These are phyloP conservation scores for Fusarium sublunatum DNA, from an alignment of 2,329 filamentous ascomycete species.

Conservation along the genomic window DNA sequence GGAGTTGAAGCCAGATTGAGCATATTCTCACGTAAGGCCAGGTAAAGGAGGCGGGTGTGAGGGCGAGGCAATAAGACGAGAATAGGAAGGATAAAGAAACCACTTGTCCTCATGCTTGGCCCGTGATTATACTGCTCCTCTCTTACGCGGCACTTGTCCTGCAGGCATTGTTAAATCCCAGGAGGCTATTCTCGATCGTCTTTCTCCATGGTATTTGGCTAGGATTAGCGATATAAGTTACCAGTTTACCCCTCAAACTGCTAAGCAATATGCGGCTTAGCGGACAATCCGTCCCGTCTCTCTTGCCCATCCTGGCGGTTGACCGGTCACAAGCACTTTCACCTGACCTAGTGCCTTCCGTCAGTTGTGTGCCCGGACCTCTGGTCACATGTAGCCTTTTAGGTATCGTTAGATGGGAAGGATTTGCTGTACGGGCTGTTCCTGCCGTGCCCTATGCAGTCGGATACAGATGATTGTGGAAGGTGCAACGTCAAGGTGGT, in stretches of 20 bases:
- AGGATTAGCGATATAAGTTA: constrained; percentile 8
- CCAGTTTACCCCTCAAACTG: constrained; percentile 36
- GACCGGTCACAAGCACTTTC: constrained; percentile 37
- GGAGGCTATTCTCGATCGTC: not conserved
- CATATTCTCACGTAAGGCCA: constrained; percentile 40
- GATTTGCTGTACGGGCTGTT: constrained; percentile 4
- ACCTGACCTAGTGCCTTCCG: constrained; percentile 34
- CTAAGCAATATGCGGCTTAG: constrained; percentile 25
- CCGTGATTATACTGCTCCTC: not conserved
- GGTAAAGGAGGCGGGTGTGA: constrained; percentile 30
- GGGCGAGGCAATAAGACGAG: not conserved
- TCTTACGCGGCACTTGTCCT: constrained; percentile 27
- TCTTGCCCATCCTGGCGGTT: constrained; percentile 29
- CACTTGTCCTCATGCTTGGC: not conserved
- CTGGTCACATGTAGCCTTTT: constrained; percentile 29
- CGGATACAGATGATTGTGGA: constrained; percentile 9
- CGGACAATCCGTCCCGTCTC: constrained; percentile 21
- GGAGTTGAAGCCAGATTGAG: constrained; percentile 14
- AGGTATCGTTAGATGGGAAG: constrained; percentile 19
- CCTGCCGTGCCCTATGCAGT: constrained; percentile 2
- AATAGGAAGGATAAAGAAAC: constrained; percentile 11
- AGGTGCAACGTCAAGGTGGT: constrained; percentile 18
- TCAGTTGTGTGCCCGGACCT: constrained; percentile 23
- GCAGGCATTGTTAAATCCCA: constrained; percentile 22
- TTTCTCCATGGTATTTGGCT: constrained; percentile 8